Percentiles rank a stretch among this genome's conserved stretches.
Conservation (phyloP, 2,329 filamentous ascomycete genomes). For the Pseudogymnoascus sp. region DNA sequence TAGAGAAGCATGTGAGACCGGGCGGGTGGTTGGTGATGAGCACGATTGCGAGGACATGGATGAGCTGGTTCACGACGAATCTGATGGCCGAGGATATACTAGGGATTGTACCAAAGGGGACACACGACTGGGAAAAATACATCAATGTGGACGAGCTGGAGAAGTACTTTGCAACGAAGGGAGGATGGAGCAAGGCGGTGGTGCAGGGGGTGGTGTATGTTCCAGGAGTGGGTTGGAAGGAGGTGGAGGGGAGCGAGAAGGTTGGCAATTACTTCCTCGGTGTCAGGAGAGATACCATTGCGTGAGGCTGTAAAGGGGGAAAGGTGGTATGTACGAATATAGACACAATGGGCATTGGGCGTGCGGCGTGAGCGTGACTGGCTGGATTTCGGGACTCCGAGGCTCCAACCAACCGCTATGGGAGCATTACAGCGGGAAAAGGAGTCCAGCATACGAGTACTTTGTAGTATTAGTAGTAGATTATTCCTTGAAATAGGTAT, state of each 20-base stretch:
- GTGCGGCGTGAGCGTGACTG: conserved; percentile 10
- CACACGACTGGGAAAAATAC: conserved; percentile 95
- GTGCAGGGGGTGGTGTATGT: conserved; percentile 83
- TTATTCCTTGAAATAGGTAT: conserved; percentile 3
- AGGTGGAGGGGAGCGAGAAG: conserved; percentile 70
- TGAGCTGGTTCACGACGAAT: conserved; percentile 87
- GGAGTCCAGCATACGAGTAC: not conserved
- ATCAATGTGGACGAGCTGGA: conserved; percentile 76
- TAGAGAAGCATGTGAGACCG: conserved; percentile 70
- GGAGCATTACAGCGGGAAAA: conserved; percentile 1
- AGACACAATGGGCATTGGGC: conserved; percentile 9
- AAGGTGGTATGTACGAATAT: not conserved
- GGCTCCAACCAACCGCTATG: not conserved
- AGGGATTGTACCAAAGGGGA: conserved; percentile 81
- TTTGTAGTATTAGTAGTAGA: not conserved
- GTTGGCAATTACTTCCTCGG: conserved; percentile 96
- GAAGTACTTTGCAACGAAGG: conserved; percentile 42
- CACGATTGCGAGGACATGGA: conserved; percentile 85
- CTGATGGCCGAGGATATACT: conserved; percentile 82
- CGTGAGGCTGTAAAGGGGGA: not conserved
- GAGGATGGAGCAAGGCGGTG: conserved; percentile 51
- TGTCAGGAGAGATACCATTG: conserved; percentile 47
- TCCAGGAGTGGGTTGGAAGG: conserved; percentile 82
- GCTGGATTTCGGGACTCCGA: not conserved
- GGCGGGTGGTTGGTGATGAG: conserved; percentile 90